Evolutionary conservation across 176 grass and related monocot species (phyloP), one percentile per base, ranked within the genome.

Genomic region (Oropetium thomaeum): DNA sequence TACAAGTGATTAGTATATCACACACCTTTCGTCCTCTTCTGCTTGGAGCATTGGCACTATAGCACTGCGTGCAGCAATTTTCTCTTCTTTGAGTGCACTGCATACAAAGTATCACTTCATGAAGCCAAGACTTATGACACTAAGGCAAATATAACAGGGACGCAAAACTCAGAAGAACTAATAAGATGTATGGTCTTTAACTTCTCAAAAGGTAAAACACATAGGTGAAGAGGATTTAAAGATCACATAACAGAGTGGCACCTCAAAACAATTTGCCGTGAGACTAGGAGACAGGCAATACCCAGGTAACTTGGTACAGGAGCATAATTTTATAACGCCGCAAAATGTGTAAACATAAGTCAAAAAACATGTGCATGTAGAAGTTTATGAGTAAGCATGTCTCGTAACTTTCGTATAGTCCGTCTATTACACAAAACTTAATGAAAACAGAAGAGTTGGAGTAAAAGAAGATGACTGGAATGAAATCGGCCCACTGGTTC

Each of bases 1-100:
- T 60, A 3, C 0, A 4, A 54, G 48, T 19, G 12, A 70, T 6
- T 6, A n/a, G n/a, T n/a, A 45, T 20, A 39, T 15, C 59, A 47
- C 34, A 65, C 48, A 92, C 96, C 96, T 92, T 84, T 99, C 96
- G 83, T 99, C 96, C 77, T 99, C 96, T 92, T 99, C 92, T 71
- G 92, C 96, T 92, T 99, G 96, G 80, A 99, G 89, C 65, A 99
- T 86, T 4, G 96, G 92, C 33, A 99, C 64, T 79, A 99, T 82
- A 20, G 96, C 89, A 66, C 89, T 90, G 8, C 96, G 96, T 6
- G 96, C 96, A 78, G 96, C 92, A 57, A 95, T 91, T 82, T 99
- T 99, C 76, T 99, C 96, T 86, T 99, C 96, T 75, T 99, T 99
- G 19, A 95, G 82, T 10, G 66, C 89, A 39, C 96, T 99, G 47